Evolutionary conservation across 768 basidiomycete genomes (phyloP).

Genomic region (Termitomyces sp.): DNA sequence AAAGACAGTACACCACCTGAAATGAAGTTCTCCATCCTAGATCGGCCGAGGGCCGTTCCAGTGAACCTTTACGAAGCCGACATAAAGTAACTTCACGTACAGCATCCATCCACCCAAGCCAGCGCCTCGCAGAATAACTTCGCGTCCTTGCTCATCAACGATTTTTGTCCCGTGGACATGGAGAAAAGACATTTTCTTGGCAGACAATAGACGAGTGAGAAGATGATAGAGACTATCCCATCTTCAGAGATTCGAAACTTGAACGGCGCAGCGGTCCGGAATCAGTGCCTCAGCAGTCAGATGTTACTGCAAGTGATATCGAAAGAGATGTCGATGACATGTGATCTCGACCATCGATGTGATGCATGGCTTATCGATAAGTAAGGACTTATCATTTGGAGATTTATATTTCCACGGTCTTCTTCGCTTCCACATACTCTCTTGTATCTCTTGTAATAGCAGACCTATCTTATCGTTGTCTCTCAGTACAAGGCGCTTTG

Average conservation of each 20-base stretch:
- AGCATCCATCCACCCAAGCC: conserved; percentile 83
- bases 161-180: conserved; percentile 56
- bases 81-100: conserved; percentile 26
- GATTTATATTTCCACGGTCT: no score
- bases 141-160: conserved; percentile 49
- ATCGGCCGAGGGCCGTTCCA: not conserved
- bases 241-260: not conserved
- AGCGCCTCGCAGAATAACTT: conserved; percentile 63
- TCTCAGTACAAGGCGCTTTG: no score
- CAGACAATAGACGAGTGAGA: not conserved
- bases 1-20: conserved; percentile 31
- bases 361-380: no score
- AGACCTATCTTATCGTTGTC: no score
- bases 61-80: not conserved
- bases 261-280: not conserved
- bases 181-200: conserved; percentile 40
- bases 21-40: conserved; percentile 75
- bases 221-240: not conserved
- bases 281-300: not conserved
- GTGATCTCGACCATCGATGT: no score
- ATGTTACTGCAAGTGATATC: not conserved
- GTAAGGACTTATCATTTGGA: no score
- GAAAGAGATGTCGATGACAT: no score
- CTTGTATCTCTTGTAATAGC: no score
- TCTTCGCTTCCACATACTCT: no score